Base-by-base conservation (phyloP, 1,284 basidiomycete genomes). In the Trametes pubescens region DNA sequence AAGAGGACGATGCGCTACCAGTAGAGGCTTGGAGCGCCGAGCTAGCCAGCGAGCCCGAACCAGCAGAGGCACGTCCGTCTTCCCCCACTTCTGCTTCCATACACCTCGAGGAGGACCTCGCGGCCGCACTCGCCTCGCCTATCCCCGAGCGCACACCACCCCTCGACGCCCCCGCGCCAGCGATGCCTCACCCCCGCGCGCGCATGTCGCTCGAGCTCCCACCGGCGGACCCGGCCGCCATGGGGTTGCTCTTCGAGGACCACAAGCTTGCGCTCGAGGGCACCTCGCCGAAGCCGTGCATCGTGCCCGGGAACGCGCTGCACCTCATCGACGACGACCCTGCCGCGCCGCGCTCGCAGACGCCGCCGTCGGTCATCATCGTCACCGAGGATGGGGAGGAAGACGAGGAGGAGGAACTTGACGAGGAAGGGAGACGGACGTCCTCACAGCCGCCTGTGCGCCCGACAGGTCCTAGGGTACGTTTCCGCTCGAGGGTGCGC, bases 401-500 rank as follows among this genome's bases (percentile, higher is more conserved):
- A n/a, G 65, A 62, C 46, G 57, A 26, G 34, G 59, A 48, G 1
- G 53, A 26, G 3, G 52, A 43, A 26, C 40, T 18, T 13, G 18
- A 24, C 1, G 32, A 52, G 24, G 60, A 57, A 44, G 61, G 63
- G 8, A 68, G 70, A 26, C 67, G 71, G 57, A 65, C 53, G 59
- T 59, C 63, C 32, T 68, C 66, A 29, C 64, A 69, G 52, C 69
- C 65, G 2, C 55, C 65, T 18, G 52, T 65, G 11, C 70, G 68
- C 63, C 70, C 76, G 7, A 57, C 70, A 35, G 59, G 46, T 35
- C 76, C 76, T 11, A 80, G 80, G 43, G 85, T 86, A 1, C 84
- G 79, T 59, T 86, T 86, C 68, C 80, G 82, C 61, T 85, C 85
- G 48, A 81, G 85, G 10, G 85, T 86, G 51, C 81, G 86, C 62